A percentile compares a stretch with the other conserved stretches of the same genome.
phyloP scores from a whole-genome alignment of 257 asterid genomes.

The Lavandula angustifolia region DNA sequence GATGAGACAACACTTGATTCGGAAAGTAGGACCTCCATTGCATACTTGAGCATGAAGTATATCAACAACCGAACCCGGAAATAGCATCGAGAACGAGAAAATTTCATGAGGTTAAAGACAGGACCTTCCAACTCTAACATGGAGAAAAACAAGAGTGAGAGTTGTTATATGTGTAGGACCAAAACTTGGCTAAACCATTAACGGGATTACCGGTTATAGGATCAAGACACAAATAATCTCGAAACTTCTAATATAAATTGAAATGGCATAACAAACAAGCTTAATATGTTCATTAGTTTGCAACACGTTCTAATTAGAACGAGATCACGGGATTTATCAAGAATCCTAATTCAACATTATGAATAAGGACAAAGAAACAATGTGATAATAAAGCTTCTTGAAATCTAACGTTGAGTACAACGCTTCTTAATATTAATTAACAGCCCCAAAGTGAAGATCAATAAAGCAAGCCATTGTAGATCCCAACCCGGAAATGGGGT shows the following conservation, averaged over 20 bases:
- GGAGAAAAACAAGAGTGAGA: slow-evolving; percentile 8
- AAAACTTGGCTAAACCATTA: neutral
- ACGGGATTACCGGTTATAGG: neutral
- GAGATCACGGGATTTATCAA: neutral
- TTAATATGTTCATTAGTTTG: no score
- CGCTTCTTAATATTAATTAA: no score
- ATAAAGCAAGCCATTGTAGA: neutral
- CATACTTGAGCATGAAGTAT: slow-evolving; percentile 97
- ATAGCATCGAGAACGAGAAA: slow-evolving; percentile 15
- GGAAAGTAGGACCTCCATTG: slow-evolving; percentile 91
- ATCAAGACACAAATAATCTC: no score
- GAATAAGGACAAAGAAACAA: no score
- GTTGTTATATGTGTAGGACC: neutral
- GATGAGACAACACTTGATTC: slow-evolving; percentile 95
- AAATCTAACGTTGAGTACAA: no score
- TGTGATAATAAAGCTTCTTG: no score
- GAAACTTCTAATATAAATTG: no score
- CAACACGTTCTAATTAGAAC: no score
- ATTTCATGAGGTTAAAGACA: slow-evolving; percentile 22
- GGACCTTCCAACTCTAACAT: slow-evolving; percentile 4
- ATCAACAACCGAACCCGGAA: slow-evolving; percentile 94
- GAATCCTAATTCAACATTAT: no score
- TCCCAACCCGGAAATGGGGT: neutral
- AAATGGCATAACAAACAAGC: no score
- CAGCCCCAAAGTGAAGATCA: neutral